Evolutionary conservation across 2,329 filamentous ascomycete genomes (phyloP), one percentile per base, ranked within the genome.

Genomic region (Beauveria medogensis): DNA sequence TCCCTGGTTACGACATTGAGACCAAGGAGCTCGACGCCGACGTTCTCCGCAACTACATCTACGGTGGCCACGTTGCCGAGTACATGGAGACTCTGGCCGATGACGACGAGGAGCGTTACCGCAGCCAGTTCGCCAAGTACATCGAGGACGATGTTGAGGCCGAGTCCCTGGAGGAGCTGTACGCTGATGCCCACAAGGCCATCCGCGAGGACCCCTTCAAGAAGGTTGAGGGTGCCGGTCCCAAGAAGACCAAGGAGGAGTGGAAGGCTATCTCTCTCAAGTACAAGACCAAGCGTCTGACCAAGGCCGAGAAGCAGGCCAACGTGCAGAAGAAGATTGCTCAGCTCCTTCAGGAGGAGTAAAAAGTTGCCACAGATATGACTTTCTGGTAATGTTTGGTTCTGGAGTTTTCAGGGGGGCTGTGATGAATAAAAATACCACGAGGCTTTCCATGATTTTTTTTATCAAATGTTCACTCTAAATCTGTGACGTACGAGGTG

Each of bases 41-140:
- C 79, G 89, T 86, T 69, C 91, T 99, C 76, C 92, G 93, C 86
- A 96, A 92, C 85, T 99, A 99, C 89, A 99, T 99, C 85, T 93
- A 91, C 80, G 94, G 85, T 75, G 93, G 94, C 65, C 94, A 99
- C 87, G 91, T 99, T 68, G 92, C 93, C 70, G 94, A 99, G 87
- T 99, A 99, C 88, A 99, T 99, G 94, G 94, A 99, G 89, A 94
- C 89, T 63, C 90, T 99, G 68, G 94, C 94, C 80, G 94, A 99
- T 73, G 94, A 99, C 77, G 94, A 99, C 76, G 94, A 99, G 90
- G 94, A 99, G 87, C 92, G 94, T 77, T 99, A 91, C 91, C 93
- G 93, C 86, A 87, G 86, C 72, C 94, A 99, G 85, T 99, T 99
- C 89, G 83, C 87, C 78, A 89, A 94, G 81, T 99, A 99, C 86